Percentiles rank a stretch among this genome's conserved stretches.
These are phyloP conservation scores for Globomyces pollinis-pini DNA, from an alignment of 192 early-diverging fungal genomes.

Conservation along the genomic window DNA sequence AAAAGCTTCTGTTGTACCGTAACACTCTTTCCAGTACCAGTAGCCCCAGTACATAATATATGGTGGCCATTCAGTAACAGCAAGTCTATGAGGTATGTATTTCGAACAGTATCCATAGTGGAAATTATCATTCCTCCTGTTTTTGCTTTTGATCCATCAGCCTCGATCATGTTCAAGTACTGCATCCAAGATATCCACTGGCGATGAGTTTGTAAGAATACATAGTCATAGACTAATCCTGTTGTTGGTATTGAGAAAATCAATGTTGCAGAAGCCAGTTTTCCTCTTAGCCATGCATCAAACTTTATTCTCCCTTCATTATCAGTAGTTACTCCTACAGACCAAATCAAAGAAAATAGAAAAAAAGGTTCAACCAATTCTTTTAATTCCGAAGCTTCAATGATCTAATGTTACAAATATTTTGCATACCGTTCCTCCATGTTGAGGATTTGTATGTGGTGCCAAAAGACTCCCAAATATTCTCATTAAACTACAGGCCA, in stretches of 20 bases:
- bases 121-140: conserved; percentile 41
- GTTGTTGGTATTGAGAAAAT: conserved; percentile 24
- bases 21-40: conserved; percentile 56
- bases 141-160: not conserved
- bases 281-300: conserved; percentile 38
- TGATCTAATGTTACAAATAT: not conserved
- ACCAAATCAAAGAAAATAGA: conserved; percentile 52
- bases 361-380: conserved; percentile 43
- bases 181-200: conserved; percentile 49
- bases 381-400: conserved; percentile 25
- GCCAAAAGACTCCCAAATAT: conserved; percentile 39
- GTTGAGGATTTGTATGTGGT: conserved; percentile 19
- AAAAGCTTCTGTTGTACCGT: conserved; percentile 53
- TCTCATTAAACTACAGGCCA: conserved; percentile 40
- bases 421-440: not conserved
- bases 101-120: conserved; percentile 54
- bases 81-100: conserved; percentile 46
- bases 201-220: conserved; percentile 32
- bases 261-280: conserved; percentile 12
- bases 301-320: conserved; percentile 47
- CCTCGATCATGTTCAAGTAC: conserved; percentile 30
- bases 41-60: conserved; percentile 48
- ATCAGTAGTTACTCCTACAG: conserved; percentile 50
- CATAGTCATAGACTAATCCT: conserved; percentile 48
- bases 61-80: conserved; percentile 45